phyloP scores from a whole-genome alignment of 163 green algal genomes.

The Scenedesmus sp. region DNA sequence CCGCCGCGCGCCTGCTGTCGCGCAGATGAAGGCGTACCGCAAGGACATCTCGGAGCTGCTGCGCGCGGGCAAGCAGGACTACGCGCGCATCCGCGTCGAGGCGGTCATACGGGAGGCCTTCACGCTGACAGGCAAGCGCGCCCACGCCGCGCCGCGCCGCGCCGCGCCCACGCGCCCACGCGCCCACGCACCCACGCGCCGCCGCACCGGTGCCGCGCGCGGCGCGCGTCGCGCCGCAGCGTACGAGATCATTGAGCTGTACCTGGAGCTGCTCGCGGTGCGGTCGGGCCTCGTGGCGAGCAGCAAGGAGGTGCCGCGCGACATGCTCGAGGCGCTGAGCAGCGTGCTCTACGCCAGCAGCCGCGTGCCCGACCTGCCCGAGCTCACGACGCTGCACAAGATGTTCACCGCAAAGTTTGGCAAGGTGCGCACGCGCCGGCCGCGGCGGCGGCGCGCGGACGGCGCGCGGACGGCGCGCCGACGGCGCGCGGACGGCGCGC shows the following conservation, averaged over 20 bases:
- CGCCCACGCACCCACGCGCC: no score
- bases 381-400: conserved; percentile 65
- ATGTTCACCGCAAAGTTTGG: conserved; percentile 80
- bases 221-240: no score
- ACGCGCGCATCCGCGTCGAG: conserved; percentile 85
- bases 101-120: conserved; percentile 74
- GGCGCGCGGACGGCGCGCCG: no score
- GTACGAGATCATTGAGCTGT: conserved; percentile 88
- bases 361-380: conserved; percentile 69
- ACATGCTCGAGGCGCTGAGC: conserved; percentile 76
- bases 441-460: no score
- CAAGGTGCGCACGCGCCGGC: no score
- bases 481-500: no score
- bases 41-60: conserved; percentile 83
- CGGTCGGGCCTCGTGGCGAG: conserved; percentile 75
- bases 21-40: conserved; percentile 67
- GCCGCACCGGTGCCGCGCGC: no score
- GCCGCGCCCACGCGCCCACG: no score
- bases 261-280: conserved; percentile 84
- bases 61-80: conserved; percentile 72
- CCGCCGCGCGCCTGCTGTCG: no score
- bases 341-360: conserved; percentile 37
- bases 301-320: conserved; percentile 64
- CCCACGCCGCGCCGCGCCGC: no score
- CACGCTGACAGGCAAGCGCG: conserved; percentile 43